phyloP scores from a whole-genome alignment of 2,329 filamentous ascomycete genomes.

The Aureobasidium sp. region DNA sequence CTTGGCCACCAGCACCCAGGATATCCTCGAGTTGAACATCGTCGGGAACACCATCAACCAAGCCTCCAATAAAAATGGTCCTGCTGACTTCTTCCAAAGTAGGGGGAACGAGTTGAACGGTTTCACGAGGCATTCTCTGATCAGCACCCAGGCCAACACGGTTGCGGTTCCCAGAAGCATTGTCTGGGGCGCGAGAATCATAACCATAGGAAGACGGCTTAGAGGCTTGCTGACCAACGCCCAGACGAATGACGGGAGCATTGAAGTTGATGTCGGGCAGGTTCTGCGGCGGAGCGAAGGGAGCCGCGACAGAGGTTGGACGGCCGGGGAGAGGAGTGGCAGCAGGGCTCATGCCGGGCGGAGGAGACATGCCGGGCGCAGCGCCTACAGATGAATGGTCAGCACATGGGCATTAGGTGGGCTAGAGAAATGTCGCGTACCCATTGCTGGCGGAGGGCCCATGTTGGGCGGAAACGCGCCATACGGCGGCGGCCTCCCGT shows the following conservation, averaged over 20 bases:
- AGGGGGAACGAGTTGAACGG: slow-evolving; percentile 62
- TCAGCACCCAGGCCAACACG: slow-evolving; percentile 47
- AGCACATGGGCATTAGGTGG: neutral
- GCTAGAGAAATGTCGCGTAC: slow-evolving; percentile 43
- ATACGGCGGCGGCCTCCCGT: slow-evolving; percentile 62
- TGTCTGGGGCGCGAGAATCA: slow-evolving; percentile 28
- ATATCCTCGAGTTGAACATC: slow-evolving; percentile 76
- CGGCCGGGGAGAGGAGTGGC: slow-evolving; percentile 45
- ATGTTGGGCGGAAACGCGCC: slow-evolving; percentile 53
- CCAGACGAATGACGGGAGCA: slow-evolving; percentile 89
- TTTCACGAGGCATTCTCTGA: slow-evolving; percentile 53
- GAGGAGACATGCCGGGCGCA: slow-evolving; percentile 67
- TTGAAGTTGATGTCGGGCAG: slow-evolving; percentile 98
- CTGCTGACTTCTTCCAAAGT: slow-evolving; percentile 85
- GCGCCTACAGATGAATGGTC: slow-evolving; percentile 33
- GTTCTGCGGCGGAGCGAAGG: slow-evolving; percentile 84
- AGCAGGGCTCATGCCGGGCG: slow-evolving; percentile 70
- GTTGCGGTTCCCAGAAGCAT: slow-evolving; percentile 39
- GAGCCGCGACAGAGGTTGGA: slow-evolving; percentile 70
- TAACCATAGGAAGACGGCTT: slow-evolving; percentile 29
- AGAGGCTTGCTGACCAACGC: slow-evolving; percentile 60
- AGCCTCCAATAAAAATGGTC: slow-evolving; percentile 82
- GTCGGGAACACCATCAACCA: slow-evolving; percentile 69
- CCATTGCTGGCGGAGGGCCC: slow-evolving; percentile 74
- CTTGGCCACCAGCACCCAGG: slow-evolving; percentile 64